Evolutionary conservation across 2,329 filamentous ascomycete species (phyloP).

Genomic region (Microdochium trichocladiopsis): DNA sequence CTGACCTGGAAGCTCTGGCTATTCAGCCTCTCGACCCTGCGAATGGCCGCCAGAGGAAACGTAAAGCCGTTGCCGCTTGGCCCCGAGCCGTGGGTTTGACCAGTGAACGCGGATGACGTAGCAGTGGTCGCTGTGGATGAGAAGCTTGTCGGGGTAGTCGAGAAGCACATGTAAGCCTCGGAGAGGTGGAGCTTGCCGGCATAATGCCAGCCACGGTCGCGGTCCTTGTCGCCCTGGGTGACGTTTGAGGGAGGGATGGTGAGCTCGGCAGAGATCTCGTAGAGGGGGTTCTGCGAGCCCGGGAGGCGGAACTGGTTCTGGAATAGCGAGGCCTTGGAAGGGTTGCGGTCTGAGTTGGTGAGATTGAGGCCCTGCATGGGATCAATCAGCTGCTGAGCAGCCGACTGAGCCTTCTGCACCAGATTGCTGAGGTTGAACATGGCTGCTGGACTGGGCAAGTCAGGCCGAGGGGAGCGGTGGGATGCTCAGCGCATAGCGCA

Average conservation of each 20-base stretch:
- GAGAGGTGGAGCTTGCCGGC: slow-evolving; percentile 88
- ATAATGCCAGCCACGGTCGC: slow-evolving; percentile 77
- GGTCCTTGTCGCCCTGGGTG: slow-evolving; percentile 63
- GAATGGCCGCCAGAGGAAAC: slow-evolving; percentile 83
- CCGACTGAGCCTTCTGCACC: slow-evolving; percentile 71
- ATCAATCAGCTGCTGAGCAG: slow-evolving; percentile 84
- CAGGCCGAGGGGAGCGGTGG: background rate
- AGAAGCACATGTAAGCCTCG: slow-evolving; percentile 94
- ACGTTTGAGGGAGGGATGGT: slow-evolving; percentile 71
- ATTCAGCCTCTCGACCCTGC: slow-evolving; percentile 85
- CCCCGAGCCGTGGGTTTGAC: slow-evolving; percentile 86
- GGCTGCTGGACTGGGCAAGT: slow-evolving; percentile 16
- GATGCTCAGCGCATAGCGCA: slow-evolving; percentile 20
- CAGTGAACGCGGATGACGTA: slow-evolving; percentile 78
- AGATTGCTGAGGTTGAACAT: slow-evolving; percentile 67
- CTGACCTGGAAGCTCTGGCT: slow-evolving; percentile 75
- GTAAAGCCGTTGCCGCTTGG: slow-evolving; percentile 95
- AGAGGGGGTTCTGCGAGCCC: slow-evolving; percentile 82
- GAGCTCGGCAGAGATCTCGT: slow-evolving; percentile 94
- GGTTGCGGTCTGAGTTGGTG: slow-evolving; percentile 68
- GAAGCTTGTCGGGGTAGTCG: slow-evolving; percentile 86
- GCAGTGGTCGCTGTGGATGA: slow-evolving; percentile 70
- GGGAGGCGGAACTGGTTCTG: slow-evolving; percentile 95
- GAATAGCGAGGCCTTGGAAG: slow-evolving; percentile 88
- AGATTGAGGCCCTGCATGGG: slow-evolving; percentile 71